Base-by-base conservation (phyloP, 371 early-diverging fungal genomes). In the Syncephalastrum sp. region DNA sequence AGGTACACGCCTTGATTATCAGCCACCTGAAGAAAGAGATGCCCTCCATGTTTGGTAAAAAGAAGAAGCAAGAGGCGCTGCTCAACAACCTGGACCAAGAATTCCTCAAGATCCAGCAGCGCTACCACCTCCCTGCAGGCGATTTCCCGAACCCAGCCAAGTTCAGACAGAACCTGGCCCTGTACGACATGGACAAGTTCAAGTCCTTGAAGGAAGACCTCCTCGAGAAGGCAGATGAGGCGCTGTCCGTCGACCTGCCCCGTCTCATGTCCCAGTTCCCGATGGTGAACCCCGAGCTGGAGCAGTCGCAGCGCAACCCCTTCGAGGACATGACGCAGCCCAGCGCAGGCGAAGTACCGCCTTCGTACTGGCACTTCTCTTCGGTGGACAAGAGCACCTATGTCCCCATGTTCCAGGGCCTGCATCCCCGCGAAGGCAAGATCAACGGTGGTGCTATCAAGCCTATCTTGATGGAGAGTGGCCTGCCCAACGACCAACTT, bases 1-100 rank as follows among this genome's bases (percentile, higher is more conserved):
- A 82, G 69, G 90, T 91, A 2, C 95, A 94, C 65, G 95, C 93
- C 8, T 76, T 88, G 56, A 91, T 94, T 51, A 87, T 94, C 50
- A 82, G 91, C 6, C 90, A 93, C 61, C 72, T 94, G 41, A 87
- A 87, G 46, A 83, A 85, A 58, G 90, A 91, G 60, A 89, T 94
- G 87, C 95, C 95, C 1, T 67, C 87, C 21, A 85, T 93, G 75
- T 91, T 91, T 79, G 91, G 92, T 57, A 90, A 90, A 46, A 77
- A 77, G 58, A 82, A 83, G 53, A 90, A 89, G 65, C 85, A 86
- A 57, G 79, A 76, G 56, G 81, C 73, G 2, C 68, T 91, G 51
- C 55, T 91, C 10, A 72, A 74, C 14, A 85, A 87, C 50, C 64
- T 91, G 48, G 82, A 73, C 1, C 69, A 67, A 38, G 89, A 85